Evolutionary conservation across 1,284 basidiomycete genomes (phyloP).

Genomic region (Earliella scabrosa): DNA sequence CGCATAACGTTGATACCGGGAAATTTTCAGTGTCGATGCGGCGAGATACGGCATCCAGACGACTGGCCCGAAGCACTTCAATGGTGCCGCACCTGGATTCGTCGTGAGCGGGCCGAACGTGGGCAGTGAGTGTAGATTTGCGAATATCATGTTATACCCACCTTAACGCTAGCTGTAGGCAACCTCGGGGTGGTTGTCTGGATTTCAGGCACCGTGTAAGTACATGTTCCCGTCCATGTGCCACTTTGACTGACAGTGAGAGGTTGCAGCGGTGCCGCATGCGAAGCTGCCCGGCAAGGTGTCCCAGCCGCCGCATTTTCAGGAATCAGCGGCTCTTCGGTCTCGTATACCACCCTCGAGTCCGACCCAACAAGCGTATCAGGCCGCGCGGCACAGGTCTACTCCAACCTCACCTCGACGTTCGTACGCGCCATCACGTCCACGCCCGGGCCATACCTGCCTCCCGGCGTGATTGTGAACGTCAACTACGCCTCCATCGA

Average conservation of each 20-base stretch:
- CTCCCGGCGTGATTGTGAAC: slow-evolving; percentile 47
- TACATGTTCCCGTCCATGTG: background rate
- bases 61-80: slow-evolving; percentile 47
- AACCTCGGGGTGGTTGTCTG: slow-evolving; percentile 23
- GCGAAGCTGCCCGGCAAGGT: slow-evolving; percentile 48
- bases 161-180: background rate
- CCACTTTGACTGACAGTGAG: slow-evolving; percentile 5
- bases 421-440: slow-evolving; percentile 44
- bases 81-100: slow-evolving; percentile 46
- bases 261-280: slow-evolving; percentile 49
- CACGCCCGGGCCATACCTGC: slow-evolving; percentile 40
- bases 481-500: slow-evolving; percentile 54
- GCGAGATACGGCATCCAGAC: slow-evolving; percentile 52
- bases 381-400: slow-evolving; percentile 44
- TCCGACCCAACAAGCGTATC: slow-evolving; percentile 37
- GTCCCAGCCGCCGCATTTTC: slow-evolving; percentile 57
- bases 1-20: too few species aligned
- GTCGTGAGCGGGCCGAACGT: slow-evolving; percentile 44
- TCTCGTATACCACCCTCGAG: slow-evolving; percentile 51
- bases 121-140: slow-evolving; percentile 19
- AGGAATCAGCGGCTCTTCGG: slow-evolving; percentile 42
- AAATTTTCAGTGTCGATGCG: slow-evolving; percentile 43
- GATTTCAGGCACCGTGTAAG: slow-evolving; percentile 29
- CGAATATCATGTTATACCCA: too few species aligned
- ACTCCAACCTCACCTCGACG: slow-evolving; percentile 46